Base-by-base conservation (phyloP, 176 grass and related monocot species). In the Puya raimondii region DNA sequence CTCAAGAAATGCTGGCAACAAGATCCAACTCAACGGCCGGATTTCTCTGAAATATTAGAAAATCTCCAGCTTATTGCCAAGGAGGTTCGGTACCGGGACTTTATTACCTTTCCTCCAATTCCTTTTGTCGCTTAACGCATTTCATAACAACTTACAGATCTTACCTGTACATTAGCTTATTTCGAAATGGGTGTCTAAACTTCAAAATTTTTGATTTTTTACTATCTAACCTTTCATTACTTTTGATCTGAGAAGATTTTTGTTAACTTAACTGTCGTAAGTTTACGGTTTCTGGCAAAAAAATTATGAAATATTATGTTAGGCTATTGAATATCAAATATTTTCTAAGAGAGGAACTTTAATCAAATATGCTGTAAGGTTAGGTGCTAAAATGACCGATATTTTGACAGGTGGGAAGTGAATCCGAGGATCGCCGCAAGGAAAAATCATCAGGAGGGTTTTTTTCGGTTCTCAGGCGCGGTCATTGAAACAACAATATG, bases 1-100 rank as follows among this genome's bases (percentile, higher is more conserved):
- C 87, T 99, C 52, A 86, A 93, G 75, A 99, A 79, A 78, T 99
- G 89, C 48, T 96, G 91, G 91, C 70, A 75, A 67, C 86, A 92
- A 61, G 82, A 90, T 9, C 81, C 89, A 17, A 67, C 68, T 53
- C 27, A 92, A 76, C 73, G 84, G 67, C 87, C 90, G 66, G 77
- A 90, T 54, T 92, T 92, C 73, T 77, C 82, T 17, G 82, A 90
- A 67, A 92, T 90, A 51, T 79, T 97, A 51, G 82, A 80, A 70
- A 87, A 64, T 63, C 56, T 61, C 21, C 56, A 61, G 56, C 6
- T 61, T 20, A 61, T 61, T n/a, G 16, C 17, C 14, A 61, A 61
- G 56, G 56, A 61, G 56, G 56, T 61, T 61, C 23, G 12, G 10
- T 65, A 53, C 2, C 47, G 14, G 56, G 15, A 58, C 10, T 29